Base-by-base conservation (phyloP, 2,329 filamentous ascomycete genomes). In the Fusarium globosum region DNA sequence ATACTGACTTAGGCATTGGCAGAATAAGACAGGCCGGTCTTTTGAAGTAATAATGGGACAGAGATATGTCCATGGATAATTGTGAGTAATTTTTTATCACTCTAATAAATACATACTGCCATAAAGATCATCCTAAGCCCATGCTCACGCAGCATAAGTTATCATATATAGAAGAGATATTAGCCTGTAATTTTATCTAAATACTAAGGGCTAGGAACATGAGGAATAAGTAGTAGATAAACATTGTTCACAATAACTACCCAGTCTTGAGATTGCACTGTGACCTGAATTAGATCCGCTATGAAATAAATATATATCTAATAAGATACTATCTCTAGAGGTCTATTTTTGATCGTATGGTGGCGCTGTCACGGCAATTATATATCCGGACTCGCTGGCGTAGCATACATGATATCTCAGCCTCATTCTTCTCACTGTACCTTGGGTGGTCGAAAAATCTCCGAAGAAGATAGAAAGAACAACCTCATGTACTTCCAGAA, bases 401-500 rank as follows among this genome's bases (percentile, higher is more conserved):
- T 55, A 28, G 16, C 23, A 18, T 12, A 30, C 30, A 53, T 20
- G 26, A 45, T 23, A 43, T 23, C 10, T 56, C 28, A 45, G 20
- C 21, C n/a, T 45, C 26, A 33, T n/a, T 15, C 18, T 43, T 43
- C 26, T 42, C 23, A 14, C 21, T 18, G 13, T 42, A 23, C 26
- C 21, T 23, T 52, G 18, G n/a, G 33, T 26, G 30, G 43, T 30
- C 11, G 18, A 51, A 49, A 49, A 58, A 51, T n/a, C 20, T 38
- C 41, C 41, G 21, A 36, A 28, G 45, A 61, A 33, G 36, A 62
- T 20, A 67, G 20, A 28, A 45, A 56, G 30, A 61, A 68, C 58
- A 52, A 43, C 55, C 41, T 61, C 58, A 41, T 28, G 61, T 46
- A 30, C 28, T 73, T 72, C 62, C 43, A 73, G 66, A 71, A 74